Base-by-base conservation (phyloP, 495 filamentous ascomycete species). In the Neurospora discreta region DNA sequence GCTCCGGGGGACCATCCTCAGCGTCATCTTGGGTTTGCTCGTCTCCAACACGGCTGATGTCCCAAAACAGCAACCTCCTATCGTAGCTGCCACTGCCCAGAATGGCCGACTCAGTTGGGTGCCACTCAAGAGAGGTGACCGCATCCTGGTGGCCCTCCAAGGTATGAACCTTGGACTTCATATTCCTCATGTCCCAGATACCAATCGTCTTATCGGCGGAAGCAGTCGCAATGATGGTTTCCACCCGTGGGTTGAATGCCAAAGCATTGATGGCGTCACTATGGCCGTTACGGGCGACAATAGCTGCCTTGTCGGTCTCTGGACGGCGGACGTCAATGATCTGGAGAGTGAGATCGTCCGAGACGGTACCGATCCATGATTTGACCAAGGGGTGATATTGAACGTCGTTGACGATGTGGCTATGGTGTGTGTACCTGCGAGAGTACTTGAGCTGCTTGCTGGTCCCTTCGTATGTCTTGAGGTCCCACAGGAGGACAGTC, bases 1-100 rank as follows among this genome's bases (percentile, higher is more conserved):
- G 85, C 80, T 99, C 96, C 46, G 96, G 95, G 10, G 94, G 92
- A 1, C 96, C 96, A 80, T 99, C 96, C 74, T 98, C 96, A n/a
- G 88, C 88, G 81, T 99, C 96, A 71, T 98, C 96, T 0, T 93
- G 92, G 9, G 90, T 91, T 82, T 98, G 96, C 82, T 99, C 96
- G 75, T 96, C 93, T 30, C 96, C 96, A 42, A 94, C 89, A 70
- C 89, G 87, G 80, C 92, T 93, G 39, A 97, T 82, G 77, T 99
- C 96, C 95, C 95, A 99, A 84, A 98, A 95, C 81, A 95, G 90
- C 69, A 99, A 90, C 73, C 97, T 87, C 16, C 96, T 89, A 79
- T 99, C 96, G 75, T 96, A 94, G 76, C 93, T 93, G 33, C 90
- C 91, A 78, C 93, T 97, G 18, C 93, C 96, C 5, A 99, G 85